A percentile compares a stretch with the other conserved stretches of the same genome.
phyloP scores from a whole-genome alignment of 495 filamentous ascomycete genomes.

The Xylaria intraflava region DNA sequence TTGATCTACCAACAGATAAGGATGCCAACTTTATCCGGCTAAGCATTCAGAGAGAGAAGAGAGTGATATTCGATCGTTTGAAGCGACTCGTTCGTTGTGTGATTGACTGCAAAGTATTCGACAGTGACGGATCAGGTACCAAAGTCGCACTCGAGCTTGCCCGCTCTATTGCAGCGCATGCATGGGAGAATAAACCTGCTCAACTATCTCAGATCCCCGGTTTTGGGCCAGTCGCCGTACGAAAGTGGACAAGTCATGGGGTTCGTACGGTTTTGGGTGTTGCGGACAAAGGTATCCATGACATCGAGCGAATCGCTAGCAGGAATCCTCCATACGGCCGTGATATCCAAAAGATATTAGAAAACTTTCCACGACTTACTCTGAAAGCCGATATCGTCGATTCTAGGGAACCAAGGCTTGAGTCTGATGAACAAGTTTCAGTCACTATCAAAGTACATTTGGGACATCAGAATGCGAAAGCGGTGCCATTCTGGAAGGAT shows the following conservation, averaged over 20 bases:
- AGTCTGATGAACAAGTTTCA: constrained; percentile 34
- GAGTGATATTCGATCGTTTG: constrained; percentile 63
- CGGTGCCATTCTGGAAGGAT: constrained; percentile 53
- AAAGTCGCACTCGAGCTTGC: constrained; percentile 71
- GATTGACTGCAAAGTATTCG: constrained; percentile 70
- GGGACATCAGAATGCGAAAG: constrained; percentile 64
- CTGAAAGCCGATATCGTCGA: constrained; percentile 38
- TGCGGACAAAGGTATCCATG: constrained; percentile 55
- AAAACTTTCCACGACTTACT: constrained; percentile 67
- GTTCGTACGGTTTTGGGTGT: constrained; percentile 68
- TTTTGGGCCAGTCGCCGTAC: constrained; percentile 69
- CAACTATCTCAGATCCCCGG: constrained; percentile 83
- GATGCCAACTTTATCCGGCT: constrained; percentile 54
- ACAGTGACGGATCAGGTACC: constrained; percentile 59
- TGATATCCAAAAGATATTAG: constrained; percentile 56
- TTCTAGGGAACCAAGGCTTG: constrained; percentile 26
- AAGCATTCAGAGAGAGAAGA: constrained; percentile 63
- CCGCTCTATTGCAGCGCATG: constrained; percentile 67
- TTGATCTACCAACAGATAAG: constrained; percentile 62
- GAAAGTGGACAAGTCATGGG: constrained; percentile 67
- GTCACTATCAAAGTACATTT: constrained; percentile 62
- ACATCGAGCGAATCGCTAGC: constrained; percentile 70
- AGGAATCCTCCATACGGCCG: constrained; percentile 79
- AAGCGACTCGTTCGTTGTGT: constrained; percentile 75
- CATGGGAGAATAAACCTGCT: constrained; percentile 79